Base-by-base conservation (phyloP, 257 asterid genomes). In the Gentiana macrophylla region DNA sequence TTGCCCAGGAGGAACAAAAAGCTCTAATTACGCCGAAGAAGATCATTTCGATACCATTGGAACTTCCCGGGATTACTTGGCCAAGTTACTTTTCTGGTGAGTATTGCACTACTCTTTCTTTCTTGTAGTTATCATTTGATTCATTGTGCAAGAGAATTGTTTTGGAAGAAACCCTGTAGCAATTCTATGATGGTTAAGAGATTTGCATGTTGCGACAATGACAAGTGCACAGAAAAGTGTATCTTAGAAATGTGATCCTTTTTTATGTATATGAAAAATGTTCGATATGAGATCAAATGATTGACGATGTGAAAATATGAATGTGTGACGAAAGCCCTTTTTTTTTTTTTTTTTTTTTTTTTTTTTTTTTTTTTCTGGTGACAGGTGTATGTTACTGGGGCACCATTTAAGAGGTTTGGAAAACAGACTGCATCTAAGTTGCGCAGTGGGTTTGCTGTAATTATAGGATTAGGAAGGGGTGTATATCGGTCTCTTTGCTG, bases 351-450 rank as follows among this genome's bases (percentile, higher is more conserved):
- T 24, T 24, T 49, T 24, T 24, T 24, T 24, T 49, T 52, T 24
- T 24, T 24, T 24, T 49, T 52, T 24, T 24, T 24, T 24, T 24
- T 24, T 24, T 24, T 49, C 36, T 55, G 10, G 41, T 65, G 48
- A 52, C 90, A 92, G 99, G 99, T 92, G 97, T 72, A 88, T 92
- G 99, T 60, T 92, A 75, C 65, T 92, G 57, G 99, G 99, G 37
- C 99, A 92, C 79, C 99, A 92, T 70, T 74, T 92, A 64, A 73
- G 98, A 74, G 92, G 95, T 49, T 72, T 91, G 94, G 98, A 91
- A 82, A 91, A 87, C 78, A 79, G 96, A 72, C 73, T 91, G 72
- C 95, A 87, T 74, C 79, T 91, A 46, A 87, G 84, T 65, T 91
- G 97, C 70, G 96, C 69, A 36, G 96, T 91, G 52, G 98, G 98